Percentiles rank a stretch among this genome's conserved stretches.
These are phyloP conservation scores for Cynara cardunculus DNA, from an alignment of 129 eudicot species.

Conservation along the genomic window DNA sequence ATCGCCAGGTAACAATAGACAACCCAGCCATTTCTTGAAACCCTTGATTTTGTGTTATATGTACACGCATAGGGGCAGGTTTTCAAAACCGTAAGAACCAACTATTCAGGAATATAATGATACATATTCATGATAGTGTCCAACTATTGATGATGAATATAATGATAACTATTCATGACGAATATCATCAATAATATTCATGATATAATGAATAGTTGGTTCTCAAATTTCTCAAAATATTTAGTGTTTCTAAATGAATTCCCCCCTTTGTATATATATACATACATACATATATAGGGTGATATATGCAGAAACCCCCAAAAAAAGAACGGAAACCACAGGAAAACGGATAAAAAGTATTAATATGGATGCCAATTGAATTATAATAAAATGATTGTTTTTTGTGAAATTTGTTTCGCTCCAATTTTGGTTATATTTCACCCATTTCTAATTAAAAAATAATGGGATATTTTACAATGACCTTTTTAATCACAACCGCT, in stretches of 20 bases:
- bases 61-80: neutral
- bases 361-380: neutral
- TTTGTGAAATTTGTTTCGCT: neutral
- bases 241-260: neutral
- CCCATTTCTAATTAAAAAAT: neutral
- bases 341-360: neutral
- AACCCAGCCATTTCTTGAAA: neutral
- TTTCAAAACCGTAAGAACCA: neutral
- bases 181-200: neutral
- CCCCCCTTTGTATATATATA: neutral
- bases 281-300: neutral
- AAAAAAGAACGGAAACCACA: neutral
- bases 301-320: neutral
- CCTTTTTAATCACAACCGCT: neutral
- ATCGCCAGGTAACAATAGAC: slow-evolving; percentile 46
- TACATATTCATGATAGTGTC: neutral
- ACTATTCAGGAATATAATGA: neutral
- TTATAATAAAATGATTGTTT: neutral
- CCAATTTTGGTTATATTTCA: neutral
- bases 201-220: neutral
- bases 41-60: neutral
- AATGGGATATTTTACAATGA: neutral
- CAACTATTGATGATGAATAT: neutral
- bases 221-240: neutral
- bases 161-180: neutral